phyloP scores from a whole-genome alignment of 2,329 filamentous ascomycete genomes.

The Trichoderma simmonsii region DNA sequence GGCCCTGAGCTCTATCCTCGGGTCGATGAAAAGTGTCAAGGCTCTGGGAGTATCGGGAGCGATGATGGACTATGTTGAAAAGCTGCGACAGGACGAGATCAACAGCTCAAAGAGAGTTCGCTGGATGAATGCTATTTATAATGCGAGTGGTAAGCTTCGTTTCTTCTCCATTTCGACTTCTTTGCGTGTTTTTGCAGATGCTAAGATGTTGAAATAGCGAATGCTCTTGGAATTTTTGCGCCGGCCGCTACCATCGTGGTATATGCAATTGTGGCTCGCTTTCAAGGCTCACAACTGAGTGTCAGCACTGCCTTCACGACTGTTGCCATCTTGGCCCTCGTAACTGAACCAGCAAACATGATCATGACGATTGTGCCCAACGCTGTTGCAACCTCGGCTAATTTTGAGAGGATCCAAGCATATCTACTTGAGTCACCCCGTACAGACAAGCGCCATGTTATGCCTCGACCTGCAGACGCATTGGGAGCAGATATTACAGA shows the following conservation, averaged over 20 bases:
- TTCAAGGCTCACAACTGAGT: slow-evolving; percentile 27
- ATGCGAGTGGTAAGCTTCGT: slow-evolving; percentile 34
- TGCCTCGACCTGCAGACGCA: neutral
- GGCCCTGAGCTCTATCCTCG: slow-evolving; percentile 34
- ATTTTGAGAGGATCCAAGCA: slow-evolving; percentile 38
- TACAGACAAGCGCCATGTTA: neutral
- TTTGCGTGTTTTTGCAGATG: neutral
- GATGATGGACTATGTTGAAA: slow-evolving; percentile 23
- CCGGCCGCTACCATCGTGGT: slow-evolving; percentile 38
- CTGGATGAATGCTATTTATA: slow-evolving; percentile 41
- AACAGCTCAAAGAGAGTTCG: slow-evolving; percentile 31
- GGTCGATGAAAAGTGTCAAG: slow-evolving; percentile 40
- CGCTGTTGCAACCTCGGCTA: slow-evolving; percentile 31
- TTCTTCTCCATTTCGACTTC: neutral
- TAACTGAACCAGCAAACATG: slow-evolving; percentile 44
- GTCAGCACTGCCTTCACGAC: slow-evolving; percentile 40
- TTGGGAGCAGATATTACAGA: neutral
- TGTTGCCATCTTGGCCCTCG: slow-evolving; percentile 36
- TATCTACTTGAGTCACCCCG: slow-evolving; percentile 29
- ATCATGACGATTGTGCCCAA: slow-evolving; percentile 41
- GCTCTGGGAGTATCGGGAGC: slow-evolving; percentile 35
- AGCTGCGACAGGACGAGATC: slow-evolving; percentile 32
- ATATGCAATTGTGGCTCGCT: slow-evolving; percentile 30
- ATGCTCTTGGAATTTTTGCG: slow-evolving; percentile 41
- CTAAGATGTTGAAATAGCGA: slow-evolving; percentile 29